Conservation (phyloP, 768 basidiomycete species). For the Naganishia onofrii region DNA sequence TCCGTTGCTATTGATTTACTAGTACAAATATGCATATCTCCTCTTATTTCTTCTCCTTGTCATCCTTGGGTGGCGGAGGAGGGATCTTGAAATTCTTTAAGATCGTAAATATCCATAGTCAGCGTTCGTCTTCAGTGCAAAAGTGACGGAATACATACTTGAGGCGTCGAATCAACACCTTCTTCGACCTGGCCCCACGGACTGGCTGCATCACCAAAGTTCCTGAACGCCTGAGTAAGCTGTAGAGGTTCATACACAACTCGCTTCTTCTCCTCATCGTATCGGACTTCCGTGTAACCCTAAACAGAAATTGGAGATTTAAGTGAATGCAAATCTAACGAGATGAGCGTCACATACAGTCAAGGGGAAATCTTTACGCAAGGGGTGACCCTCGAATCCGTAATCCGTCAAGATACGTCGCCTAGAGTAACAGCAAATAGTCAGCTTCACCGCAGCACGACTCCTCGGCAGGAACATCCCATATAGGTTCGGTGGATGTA, state of each 20-base stretch:
- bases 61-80: conserved; percentile 70
- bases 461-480: too few species aligned
- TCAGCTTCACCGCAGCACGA: neutral
- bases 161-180: conserved; percentile 63
- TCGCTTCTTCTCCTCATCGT: conserved; percentile 95
- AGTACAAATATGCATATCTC: conserved; percentile 2
- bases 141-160: conserved; percentile 45
- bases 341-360: conserved; percentile 61
- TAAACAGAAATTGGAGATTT: conserved; percentile 58
- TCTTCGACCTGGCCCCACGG: conserved; percentile 95
- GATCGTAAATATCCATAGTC: neutral
- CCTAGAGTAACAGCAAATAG: neutral
- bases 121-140: neutral
- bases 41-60: conserved; percentile 56
- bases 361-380: conserved; percentile 96
- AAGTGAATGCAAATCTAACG: conserved; percentile 57
- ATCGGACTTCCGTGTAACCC: conserved; percentile 98
- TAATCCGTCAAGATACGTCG: conserved; percentile 98
- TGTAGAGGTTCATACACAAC: conserved; percentile 97
- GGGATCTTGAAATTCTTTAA: conserved; percentile 51
- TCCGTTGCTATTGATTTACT: neutral
- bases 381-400: conserved; percentile 94
- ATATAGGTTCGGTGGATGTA: too few species aligned
- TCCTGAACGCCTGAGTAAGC: conserved; percentile 97
- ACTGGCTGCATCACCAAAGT: conserved; percentile 77